These are phyloP conservation scores for Myriosclerotinia scirpicola DNA, from an alignment of 2,329 filamentous ascomycete genomes.

Conservation along the genomic window DNA sequence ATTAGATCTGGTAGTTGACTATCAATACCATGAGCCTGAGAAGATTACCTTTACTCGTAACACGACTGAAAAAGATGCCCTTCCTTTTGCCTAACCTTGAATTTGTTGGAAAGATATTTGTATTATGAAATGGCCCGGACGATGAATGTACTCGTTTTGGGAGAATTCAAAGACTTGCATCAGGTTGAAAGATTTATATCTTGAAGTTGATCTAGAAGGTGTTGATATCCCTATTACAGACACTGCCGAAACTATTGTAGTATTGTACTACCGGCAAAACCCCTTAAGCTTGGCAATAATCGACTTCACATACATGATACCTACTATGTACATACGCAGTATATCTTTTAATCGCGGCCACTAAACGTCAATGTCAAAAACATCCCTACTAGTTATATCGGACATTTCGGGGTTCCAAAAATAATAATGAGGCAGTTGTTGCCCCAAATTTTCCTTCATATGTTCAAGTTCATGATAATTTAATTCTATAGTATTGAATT, in stretches of 20 bases:
- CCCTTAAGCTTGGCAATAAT: constrained; percentile 7
- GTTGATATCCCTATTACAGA: neutral
- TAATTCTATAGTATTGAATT: neutral
- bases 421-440: neutral
- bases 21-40: too few species aligned
- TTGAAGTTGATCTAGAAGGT: too few species aligned
- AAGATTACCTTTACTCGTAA: too few species aligned
- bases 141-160: too few species aligned
- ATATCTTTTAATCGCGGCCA: neutral
- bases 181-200: too few species aligned
- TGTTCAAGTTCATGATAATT: neutral
- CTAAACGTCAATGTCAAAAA: neutral
- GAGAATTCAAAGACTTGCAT: too few species aligned
- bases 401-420: neutral
- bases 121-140: too few species aligned
- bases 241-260: neutral
- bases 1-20: too few species aligned
- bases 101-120: too few species aligned
- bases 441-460: neutral
- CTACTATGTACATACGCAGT: neutral
- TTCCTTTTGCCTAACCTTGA: too few species aligned
- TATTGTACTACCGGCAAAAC: neutral
- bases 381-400: constrained; percentile 9
- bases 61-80: too few species aligned
- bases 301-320: neutral